Base-by-base conservation (phyloP, 1,139 yeast species). In the Torulaspora pretoriensis region DNA sequence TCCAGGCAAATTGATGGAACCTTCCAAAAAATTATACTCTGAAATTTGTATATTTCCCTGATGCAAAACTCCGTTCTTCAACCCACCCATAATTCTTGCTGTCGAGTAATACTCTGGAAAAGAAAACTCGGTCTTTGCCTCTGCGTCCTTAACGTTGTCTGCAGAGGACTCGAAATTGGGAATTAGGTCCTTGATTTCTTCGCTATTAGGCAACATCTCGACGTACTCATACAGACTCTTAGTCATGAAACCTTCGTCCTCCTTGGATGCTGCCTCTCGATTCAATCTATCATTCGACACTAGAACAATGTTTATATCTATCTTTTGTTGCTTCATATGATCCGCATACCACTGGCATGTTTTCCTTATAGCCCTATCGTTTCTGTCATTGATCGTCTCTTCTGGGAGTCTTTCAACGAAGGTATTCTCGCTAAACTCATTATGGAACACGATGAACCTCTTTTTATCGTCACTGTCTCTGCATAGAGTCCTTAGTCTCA, bases 381-480 rank as follows among this genome's bases (percentile, higher is more conserved):
- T 92, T 62, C 94, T 76, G 64, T 92, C 97, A 62, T 92, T 90
- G 52, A 89, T 84, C 10, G 82, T 61, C 64, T 92, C 98, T 40
- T 78, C 77, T 42, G 74, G 50, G 65, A 70, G 43, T 59, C 97
- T 78, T 16, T 71, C 71, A 3, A 82, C 73, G 63, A 74, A 85
- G 0, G 97, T 88, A 9, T 75, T 78, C 52, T 80, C 79, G 54
- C 78, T 78, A 64, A 89, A 94, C 64, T 92, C 98, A 65, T 94
- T 94, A 67, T 94, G 97, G 66, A 86, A 92, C 2, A 92, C 95
- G 35, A 86, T 78, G 61, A 90, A 88, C 51, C 97, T 72, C 65
- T 92, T 94, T 38, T 80, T 87, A 47, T 84, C 90, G 41, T 81
- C 81, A 30, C 64, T 59, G 38, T 63, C 67, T 34, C 64, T 56